These are phyloP conservation scores for Dactylonectria macrodidyma DNA, from an alignment of 2,329 filamentous ascomycete species.

Conservation along the genomic window DNA sequence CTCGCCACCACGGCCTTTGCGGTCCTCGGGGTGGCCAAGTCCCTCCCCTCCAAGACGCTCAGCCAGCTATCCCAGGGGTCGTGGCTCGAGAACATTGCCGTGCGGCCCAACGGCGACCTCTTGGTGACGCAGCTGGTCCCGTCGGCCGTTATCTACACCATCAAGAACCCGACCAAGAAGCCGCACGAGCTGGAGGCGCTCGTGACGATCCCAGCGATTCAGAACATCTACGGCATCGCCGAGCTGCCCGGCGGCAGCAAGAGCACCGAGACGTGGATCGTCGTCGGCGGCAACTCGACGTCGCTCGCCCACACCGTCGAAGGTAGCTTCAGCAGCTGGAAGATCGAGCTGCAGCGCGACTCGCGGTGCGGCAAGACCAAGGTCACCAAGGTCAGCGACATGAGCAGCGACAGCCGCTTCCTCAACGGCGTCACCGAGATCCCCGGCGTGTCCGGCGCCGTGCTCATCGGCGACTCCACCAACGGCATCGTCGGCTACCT, in stretches of 20 bases:
- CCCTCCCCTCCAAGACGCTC: slow-evolving; percentile 27
- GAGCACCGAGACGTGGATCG: slow-evolving; percentile 30
- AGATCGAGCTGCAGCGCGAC: slow-evolving; percentile 20
- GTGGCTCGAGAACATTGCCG: slow-evolving; percentile 42
- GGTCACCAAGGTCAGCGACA: slow-evolving; percentile 33
- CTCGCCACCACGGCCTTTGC: slow-evolving; percentile 15
- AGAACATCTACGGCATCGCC: slow-evolving; percentile 35
- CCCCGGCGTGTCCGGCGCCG: slow-evolving; percentile 22
- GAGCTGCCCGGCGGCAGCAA: slow-evolving; percentile 16
- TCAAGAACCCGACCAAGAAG: slow-evolving; percentile 25
- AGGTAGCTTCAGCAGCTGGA: slow-evolving; percentile 35
- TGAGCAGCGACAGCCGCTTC: slow-evolving; percentile 22
- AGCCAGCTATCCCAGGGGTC: slow-evolving; percentile 31
- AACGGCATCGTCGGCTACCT: slow-evolving; percentile 29
- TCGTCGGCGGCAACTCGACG: slow-evolving; percentile 39
- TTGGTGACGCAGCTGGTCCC: slow-evolving; percentile 34
- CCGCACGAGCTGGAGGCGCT: slow-evolving; percentile 28
- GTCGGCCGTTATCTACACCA: slow-evolving; percentile 34
- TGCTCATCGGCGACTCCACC: slow-evolving; percentile 34
- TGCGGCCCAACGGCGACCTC: slow-evolving; percentile 37
- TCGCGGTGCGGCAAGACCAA: slow-evolving; percentile 8
- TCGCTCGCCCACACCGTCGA: slow-evolving; percentile 13
- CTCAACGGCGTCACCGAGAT: slow-evolving; percentile 32
- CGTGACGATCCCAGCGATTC: slow-evolving; percentile 34
- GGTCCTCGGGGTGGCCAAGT: slow-evolving; percentile 23